phyloP scores from a whole-genome alignment of 1,139 yeast species.

The Protomyces gravidus region DNA sequence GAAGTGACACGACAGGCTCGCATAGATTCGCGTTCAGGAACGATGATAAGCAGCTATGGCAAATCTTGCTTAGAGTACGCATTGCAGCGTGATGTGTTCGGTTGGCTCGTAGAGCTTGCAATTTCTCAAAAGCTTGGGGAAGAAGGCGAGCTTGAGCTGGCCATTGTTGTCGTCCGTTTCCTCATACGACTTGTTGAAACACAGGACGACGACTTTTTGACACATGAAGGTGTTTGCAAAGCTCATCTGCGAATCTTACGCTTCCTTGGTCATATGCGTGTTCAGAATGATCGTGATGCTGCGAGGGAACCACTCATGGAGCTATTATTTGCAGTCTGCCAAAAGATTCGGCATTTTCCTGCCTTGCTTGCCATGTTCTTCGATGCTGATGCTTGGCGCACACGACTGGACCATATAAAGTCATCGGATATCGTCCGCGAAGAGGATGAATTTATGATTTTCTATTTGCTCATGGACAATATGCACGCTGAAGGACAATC shows the following conservation, averaged over 20 bases:
- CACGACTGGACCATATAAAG: background rate
- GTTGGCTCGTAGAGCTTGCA: constrained; percentile 3
- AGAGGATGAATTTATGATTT: constrained; percentile 36
- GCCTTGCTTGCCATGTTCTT: constrained; percentile 8
- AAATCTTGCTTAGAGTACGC: constrained; percentile 7
- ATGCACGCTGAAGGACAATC: constrained; percentile 37
- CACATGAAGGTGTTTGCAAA: constrained; percentile 12
- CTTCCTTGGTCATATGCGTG: background rate
- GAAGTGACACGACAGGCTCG: constrained; percentile 2
- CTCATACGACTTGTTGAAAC: background rate
- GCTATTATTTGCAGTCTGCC: background rate
- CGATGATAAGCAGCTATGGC: background rate
- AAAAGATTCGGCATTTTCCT: constrained; percentile 7
- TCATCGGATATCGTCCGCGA: background rate
- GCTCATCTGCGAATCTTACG: background rate
- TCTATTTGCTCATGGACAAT: constrained; percentile 37
- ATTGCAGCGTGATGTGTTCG: constrained; percentile 5
- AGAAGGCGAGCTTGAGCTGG: background rate
- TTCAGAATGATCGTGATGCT: background rate
- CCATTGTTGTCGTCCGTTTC: background rate
- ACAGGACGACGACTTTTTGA: constrained; percentile 11
- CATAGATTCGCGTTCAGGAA: background rate
- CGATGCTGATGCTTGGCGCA: background rate
- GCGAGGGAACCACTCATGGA: background rate
- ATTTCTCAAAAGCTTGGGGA: background rate